These are phyloP conservation scores for Carex scoparia DNA, from an alignment of 176 grass and related monocot species.

Conservation along the genomic window DNA sequence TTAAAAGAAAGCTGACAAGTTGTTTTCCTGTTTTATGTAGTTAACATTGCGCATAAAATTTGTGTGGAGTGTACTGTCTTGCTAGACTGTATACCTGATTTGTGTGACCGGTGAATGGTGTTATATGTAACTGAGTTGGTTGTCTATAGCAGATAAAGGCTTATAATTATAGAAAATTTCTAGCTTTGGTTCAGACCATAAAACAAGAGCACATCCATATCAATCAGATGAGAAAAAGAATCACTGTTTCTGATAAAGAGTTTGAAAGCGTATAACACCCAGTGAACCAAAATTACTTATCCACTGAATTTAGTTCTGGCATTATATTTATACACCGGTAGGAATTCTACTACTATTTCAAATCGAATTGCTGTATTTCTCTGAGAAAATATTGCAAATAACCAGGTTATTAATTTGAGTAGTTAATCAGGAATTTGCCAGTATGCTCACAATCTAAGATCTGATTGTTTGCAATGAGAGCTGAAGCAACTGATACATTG, in stretches of 20 bases:
- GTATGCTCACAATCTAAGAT: not conserved
- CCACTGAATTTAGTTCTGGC: not conserved
- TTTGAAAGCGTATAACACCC: too few relatives aligned
- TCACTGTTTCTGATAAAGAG: not conserved
- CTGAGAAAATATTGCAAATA: not conserved
- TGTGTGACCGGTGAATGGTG: not conserved
- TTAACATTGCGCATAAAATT: not conserved
- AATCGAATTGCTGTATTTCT: not conserved
- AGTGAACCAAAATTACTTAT: not conserved
- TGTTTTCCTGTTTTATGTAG: not conserved
- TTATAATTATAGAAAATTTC: not conserved
- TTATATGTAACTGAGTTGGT: not conserved
- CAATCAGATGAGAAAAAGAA: not conserved
- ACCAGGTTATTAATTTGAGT: not conserved
- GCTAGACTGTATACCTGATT: not conserved
- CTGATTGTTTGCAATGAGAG: not conserved
- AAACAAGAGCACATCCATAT: not conserved
- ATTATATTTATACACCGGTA: not conserved
- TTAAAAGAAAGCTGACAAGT: not conserved
- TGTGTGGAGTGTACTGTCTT: not conserved
- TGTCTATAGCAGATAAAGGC: not conserved
- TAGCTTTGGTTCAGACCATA: not conserved
- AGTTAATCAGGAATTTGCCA: not conserved
- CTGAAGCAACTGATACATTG: not conserved
- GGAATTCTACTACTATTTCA: not conserved